phyloP scores from a whole-genome alignment of 805 yeast species.

The Brettanomyces bruxellensis region DNA sequence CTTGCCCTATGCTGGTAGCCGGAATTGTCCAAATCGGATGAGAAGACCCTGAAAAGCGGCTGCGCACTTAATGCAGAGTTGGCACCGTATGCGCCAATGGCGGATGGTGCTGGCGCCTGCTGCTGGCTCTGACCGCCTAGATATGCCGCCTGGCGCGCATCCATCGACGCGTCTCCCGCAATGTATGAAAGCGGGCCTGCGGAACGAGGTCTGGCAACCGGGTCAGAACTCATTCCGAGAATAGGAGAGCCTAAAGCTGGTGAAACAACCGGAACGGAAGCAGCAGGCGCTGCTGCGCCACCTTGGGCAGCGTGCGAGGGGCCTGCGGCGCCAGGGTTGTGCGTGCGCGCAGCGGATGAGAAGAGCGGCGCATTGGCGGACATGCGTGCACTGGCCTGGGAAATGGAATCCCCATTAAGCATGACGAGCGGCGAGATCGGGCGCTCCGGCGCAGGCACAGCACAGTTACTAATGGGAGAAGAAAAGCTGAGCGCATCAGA shows the following conservation, averaged over 20 bases:
- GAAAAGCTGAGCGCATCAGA: too few relatives aligned
- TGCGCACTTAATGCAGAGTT: neutral
- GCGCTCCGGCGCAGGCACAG: conserved; percentile 6
- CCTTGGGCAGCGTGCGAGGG: too few relatives aligned
- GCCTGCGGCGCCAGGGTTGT: conserved; percentile 3
- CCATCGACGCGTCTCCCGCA: neutral
- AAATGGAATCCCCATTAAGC: too few relatives aligned
- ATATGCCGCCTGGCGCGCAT: neutral
- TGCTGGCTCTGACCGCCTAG: neutral
- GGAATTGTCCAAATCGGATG: conserved; percentile 20
- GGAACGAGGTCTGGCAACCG: conserved; percentile 32
- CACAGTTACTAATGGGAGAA: conserved; percentile 13
- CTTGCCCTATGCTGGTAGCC: conserved; percentile 5
- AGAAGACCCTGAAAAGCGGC: conserved; percentile 18
- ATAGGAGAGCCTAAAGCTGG: neutral
- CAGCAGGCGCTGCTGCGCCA: neutral
- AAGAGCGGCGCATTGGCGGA: conserved; percentile 3
- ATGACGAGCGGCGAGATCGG: too few relatives aligned
- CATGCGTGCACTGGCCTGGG: too few relatives aligned
- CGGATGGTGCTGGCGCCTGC: neutral
- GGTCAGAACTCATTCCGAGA: conserved; percentile 5
- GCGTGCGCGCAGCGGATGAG: conserved; percentile 17
- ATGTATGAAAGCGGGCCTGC: conserved; percentile 15
- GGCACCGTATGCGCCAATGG: neutral
- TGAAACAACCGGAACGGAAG: neutral